Base-by-base conservation (phyloP, 768 basidiomycete genomes). In the Atractiella rhizophila region DNA sequence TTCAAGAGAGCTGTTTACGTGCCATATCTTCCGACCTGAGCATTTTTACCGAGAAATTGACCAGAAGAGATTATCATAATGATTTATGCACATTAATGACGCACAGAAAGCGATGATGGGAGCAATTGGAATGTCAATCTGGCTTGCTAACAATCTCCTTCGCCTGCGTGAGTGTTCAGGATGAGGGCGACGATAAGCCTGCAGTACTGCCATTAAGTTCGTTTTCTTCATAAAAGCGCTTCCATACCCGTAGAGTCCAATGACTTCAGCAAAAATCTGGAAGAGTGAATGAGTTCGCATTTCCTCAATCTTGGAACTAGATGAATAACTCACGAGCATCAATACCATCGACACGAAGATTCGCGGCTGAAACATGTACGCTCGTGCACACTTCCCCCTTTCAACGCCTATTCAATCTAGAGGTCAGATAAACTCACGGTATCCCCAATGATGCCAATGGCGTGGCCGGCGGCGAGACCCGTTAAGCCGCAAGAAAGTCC, bases 271-370 rank as follows among this genome's bases (percentile, higher is more conserved):
- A 50, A 82, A 83, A 49, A 82, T 82, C 44, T 43, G 27, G n/a
- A 5, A 10, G 3, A 29, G 1, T n/a, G 2, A 16, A 12, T 1
- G 24, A 7, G 10, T 12, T 28, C 18, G 15, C 0, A 7, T 5
- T 20, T 24, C 13, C 15, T 18, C 19, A 4, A 20, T 12, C 2
- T 19, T 9, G 19, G 18, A 9, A 6, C 11, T 12, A 5, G n/a
- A 12, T 12, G n/a, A 3, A 20, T 9, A 24, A 53, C 60, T 44
- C 28, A 60, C 60, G 55, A 96, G 71, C 48, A 96, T 86, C 30
- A 96, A 72, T 16, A 96, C 82, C 86, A 94, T 94, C 6, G 75
- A 66, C 18, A 94, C 86, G 56, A 86, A 94, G 21, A 94, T 72
- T 56, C 71, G 75, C 46, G 74, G 74, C 62, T 91, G 85, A 52